Base-by-base conservation (phyloP, 1,139 yeast species). In the Pichia sp. region DNA sequence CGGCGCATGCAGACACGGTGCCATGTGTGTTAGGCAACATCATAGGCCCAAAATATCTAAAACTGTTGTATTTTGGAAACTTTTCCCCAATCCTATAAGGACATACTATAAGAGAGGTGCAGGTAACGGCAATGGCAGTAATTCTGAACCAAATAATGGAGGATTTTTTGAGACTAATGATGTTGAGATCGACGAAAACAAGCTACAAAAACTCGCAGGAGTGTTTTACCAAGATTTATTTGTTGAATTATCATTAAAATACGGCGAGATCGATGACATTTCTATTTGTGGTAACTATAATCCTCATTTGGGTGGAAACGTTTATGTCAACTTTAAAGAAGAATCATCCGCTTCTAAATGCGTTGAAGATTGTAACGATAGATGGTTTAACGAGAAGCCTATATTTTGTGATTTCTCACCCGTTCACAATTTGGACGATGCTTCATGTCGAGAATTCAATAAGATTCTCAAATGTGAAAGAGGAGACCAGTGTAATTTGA, bases 1-100 rank as follows among this genome's bases (percentile, higher is more conserved):
- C 37, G 97, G 97, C 2, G 95, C 96, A 0, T 90, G 97, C 60
- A 72, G 97, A 48, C 97, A 90, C 61, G 97, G 97, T 2, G 92
- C 83, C 50, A 83, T 81, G 56, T 90, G 97, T 59, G 81, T 92
- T 10, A 71, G 94, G 55, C 73, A 73, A 47, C 97, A 90, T 60
- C 69, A 75, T 37, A 74, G 75, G 53, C 96, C 97, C 1, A 64
- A 70, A n/a, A 64, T 68, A 38, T 83, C 95, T 1, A 72, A 71
- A 49, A 82, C 92, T 1, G 71, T 88, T 3, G 67, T 85, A 38
- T 69, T 86, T 49, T 73, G 83, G 39, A 85, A 85, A 55, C 61
- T 90, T 48, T 85, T 81, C 57, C 80, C 77, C 51, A 81, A 84
- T 53, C 90, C 95, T 8, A 68, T 48, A 4, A 40, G 47, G 36